Evolutionary conservation across 1,284 basidiomycete species (phyloP), one percentile per base, ranked within the genome.

Genomic region (Athelia sp.): DNA sequence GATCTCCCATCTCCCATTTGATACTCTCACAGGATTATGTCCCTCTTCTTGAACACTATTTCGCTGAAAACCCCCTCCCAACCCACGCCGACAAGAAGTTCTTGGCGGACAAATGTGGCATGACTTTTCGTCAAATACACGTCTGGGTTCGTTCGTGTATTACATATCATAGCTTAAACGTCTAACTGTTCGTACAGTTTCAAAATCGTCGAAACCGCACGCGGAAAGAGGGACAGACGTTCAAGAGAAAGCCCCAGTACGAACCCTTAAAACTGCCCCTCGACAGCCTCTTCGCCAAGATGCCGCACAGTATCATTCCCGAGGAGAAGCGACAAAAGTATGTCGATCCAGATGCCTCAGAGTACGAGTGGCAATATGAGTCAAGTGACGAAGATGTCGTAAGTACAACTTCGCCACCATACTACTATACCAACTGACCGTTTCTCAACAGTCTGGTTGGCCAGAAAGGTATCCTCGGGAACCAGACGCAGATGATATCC

Each of bases 61-160:
- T 82, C 26, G 62, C 68, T 0, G 53, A 66, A 13, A 78, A 82
- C 45, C 68, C 75, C 0, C 81, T 76, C 17, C 82, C 81, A 0
- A 67, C 73, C 0, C 64, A 67, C 0, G 56, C 66, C 0, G 78
- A 84, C 31, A 75, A 75, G 2, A 32, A 51, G 0, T 50, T 66
- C 0, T 62, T 83, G 0, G 81, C 81, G 0, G 35, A 60, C 0
- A 70, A 73, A 22, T 70, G 72, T 0, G 60, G 66, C 2, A 81
- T 84, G 80, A 58, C 71, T 0, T 65, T 64, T 1, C 58, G 70
- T 1, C 82, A 85, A 55, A 78, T 85, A 1, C 73, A 78, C 53
- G 74, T 81, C 22, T 85, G 82, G 81, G 79, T 81, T 26, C 4
- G 69, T 56, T 2, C n/a, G n/a, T n/a, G n/a, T n/a, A n/a, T n/a